Base-by-base conservation (phyloP, 139 green algal genomes). In the Monoraphidium neglectum region DNA sequence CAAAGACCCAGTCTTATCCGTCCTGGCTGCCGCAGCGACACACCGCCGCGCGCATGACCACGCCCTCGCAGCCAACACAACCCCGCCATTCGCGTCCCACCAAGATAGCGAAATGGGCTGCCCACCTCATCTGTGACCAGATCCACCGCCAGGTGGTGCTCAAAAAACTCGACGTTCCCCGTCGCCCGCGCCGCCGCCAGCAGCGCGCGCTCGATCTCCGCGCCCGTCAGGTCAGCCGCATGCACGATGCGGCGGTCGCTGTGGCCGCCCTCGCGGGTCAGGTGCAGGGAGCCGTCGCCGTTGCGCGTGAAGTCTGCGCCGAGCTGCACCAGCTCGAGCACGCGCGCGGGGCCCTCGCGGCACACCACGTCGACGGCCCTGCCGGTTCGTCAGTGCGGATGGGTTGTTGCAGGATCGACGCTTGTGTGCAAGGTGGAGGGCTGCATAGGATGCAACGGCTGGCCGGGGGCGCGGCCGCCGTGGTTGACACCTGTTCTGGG, bases 211-310 rank as follows among this genome's bases (percentile, higher is more conserved):
- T 97, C 90, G 57, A 99, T 98, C 86, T 99, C 96, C 4, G 80
- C 82, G 15, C 96, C 96, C 2, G 95, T 99, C 28, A 93, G 80
- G 77, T 99, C 96, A 0, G 92, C 93, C 5, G 95, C 95, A 77
- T 99, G 96, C 51, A 99, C 96, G 28, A 99, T 95, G 61, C 96
- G 92, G 15, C 93, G 84, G 65, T 94, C 84, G 66, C 80, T 94
- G 87, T 99, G 96, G 12, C 96, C 96, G 18, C 96, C 96, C 86
- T 99, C 96, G 21, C 91, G 89, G 2, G 92, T 96, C 26, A 99
- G 90, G 88, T 99, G 96, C 70, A 99, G 85, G 35, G n/a, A 77
- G 67, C 92, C 94, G 54, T 79, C 87, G 13, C 75, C 38, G 63
- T 92, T 90, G 74, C 87, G 88, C 0, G 87, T 94, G 85, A 99